phyloP scores from a whole-genome alignment of 2,329 filamentous ascomycete species.

The Plectosphaerella cucumerina region DNA sequence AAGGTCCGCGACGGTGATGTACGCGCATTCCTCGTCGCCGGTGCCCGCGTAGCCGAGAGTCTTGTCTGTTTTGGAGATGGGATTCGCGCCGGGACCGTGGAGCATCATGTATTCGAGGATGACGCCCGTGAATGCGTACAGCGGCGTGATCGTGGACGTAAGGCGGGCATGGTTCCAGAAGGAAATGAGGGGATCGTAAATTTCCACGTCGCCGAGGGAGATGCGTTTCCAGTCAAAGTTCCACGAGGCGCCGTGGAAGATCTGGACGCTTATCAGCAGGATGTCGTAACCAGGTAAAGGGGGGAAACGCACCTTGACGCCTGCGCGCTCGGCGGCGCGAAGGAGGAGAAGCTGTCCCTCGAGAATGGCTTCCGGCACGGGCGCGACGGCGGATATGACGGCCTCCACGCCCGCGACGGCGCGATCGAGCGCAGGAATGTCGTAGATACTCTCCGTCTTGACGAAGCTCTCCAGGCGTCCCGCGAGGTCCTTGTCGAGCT shows the following conservation, averaged over 20 bases:
- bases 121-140: slow-evolving; percentile 24
- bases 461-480: slow-evolving; percentile 9
- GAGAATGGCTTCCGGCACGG: slow-evolving; percentile 11
- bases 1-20: too few species aligned
- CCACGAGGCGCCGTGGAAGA: slow-evolving; percentile 14
- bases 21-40: too few species aligned
- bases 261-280: slow-evolving; percentile 7
- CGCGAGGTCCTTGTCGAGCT: not conserved
- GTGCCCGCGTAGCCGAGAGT: too few species aligned
- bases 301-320: slow-evolving; percentile 13
- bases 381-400: not conserved
- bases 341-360: slow-evolving; percentile 29
- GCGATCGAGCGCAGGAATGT: slow-evolving; percentile 4
- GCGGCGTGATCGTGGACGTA: slow-evolving; percentile 18
- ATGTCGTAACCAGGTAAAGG: slow-evolving; percentile 18
- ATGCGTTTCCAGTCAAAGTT: slow-evolving; percentile 24
- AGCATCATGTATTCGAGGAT: too few species aligned
- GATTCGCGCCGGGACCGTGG: too few species aligned
- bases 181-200: slow-evolving; percentile 24
- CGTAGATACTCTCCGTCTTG: slow-evolving; percentile 11
- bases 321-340: slow-evolving; percentile 26
- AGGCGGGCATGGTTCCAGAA: slow-evolving; percentile 21
- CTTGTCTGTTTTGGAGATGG: too few species aligned
- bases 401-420: not conserved
- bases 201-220: slow-evolving; percentile 19